phyloP scores from a whole-genome alignment of 306 rosid genomes.

The Luffa acutangula region DNA sequence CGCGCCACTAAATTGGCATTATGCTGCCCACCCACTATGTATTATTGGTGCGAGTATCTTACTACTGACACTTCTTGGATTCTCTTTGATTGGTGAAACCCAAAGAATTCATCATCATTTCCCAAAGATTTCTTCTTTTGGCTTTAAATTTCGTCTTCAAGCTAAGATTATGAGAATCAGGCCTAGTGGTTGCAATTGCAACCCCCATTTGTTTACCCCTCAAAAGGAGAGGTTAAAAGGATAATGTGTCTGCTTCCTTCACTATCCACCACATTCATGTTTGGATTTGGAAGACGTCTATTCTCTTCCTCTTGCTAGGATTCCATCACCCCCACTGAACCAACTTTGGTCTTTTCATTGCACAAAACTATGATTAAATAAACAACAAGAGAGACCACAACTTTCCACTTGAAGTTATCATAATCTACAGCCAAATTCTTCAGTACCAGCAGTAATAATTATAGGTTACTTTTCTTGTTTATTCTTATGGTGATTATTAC shows the following conservation, averaged over 20 bases:
- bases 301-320: background rate
- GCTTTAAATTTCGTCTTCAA: background rate
- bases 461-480: background rate
- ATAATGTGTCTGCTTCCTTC: background rate
- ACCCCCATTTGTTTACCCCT: background rate
- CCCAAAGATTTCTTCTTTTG: slow-evolving; percentile 25
- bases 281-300: background rate
- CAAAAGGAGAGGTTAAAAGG: background rate
- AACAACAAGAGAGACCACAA: background rate
- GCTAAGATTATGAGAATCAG: background rate
- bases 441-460: background rate
- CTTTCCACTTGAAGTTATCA: background rate
- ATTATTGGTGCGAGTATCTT: background rate
- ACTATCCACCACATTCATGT: background rate
- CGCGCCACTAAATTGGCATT: background rate
- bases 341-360: slow-evolving; percentile 2
- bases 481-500: background rate
- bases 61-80: background rate
- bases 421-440: background rate
- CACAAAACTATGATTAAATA: background rate
- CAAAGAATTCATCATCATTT: slow-evolving; percentile 28
- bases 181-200: background rate
- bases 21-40: background rate
- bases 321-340: background rate
- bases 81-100: slow-evolving; percentile 6